These are phyloP conservation scores for Beverwykella pulmonaria DNA, from an alignment of 495 filamentous ascomycete genomes.

Conservation along the genomic window DNA sequence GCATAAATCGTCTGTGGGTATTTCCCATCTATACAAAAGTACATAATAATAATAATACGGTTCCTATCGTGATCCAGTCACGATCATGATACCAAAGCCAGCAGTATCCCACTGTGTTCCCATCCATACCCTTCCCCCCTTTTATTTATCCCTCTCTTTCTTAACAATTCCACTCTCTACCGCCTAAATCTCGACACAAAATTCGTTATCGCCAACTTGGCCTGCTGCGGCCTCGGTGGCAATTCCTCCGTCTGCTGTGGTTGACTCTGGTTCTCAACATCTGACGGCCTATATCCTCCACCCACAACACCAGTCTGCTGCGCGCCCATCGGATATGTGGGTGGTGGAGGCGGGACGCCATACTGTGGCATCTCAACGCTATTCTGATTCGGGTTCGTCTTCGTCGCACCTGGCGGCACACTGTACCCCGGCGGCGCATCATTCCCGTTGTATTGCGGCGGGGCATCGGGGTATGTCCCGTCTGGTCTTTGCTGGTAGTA, in stretches of 20 bases:
- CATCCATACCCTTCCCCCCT: background rate
- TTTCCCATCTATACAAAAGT: constrained; percentile 4
- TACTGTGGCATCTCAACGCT: constrained; percentile 32
- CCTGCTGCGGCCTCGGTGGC: constrained; percentile 31
- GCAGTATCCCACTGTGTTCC: too few relatives aligned
- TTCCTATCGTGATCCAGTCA: constrained; percentile 16
- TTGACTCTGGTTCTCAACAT: constrained; percentile 24
- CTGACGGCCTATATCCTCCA: background rate
- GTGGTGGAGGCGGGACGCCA: background rate
- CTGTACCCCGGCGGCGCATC: constrained; percentile 58
- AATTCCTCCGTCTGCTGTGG: constrained; percentile 16
- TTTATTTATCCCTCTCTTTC: background rate
- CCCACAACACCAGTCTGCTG: constrained; percentile 21
- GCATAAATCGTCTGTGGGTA: constrained; percentile 1
- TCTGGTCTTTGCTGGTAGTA: constrained; percentile 48
- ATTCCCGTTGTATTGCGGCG: constrained; percentile 49
- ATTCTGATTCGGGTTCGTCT: constrained; percentile 59
- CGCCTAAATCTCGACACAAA: constrained; percentile 24
- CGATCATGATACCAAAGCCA: too few relatives aligned
- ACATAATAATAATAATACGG: constrained; percentile 2
- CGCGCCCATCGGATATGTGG: constrained; percentile 5
- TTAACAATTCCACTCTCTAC: background rate
- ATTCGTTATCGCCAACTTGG: constrained; percentile 27
- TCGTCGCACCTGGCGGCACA: constrained; percentile 56
- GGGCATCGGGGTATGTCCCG: constrained; percentile 46